phyloP scores from a whole-genome alignment of 2,329 filamentous ascomycete species.

The Aureobasidium sp. region DNA sequence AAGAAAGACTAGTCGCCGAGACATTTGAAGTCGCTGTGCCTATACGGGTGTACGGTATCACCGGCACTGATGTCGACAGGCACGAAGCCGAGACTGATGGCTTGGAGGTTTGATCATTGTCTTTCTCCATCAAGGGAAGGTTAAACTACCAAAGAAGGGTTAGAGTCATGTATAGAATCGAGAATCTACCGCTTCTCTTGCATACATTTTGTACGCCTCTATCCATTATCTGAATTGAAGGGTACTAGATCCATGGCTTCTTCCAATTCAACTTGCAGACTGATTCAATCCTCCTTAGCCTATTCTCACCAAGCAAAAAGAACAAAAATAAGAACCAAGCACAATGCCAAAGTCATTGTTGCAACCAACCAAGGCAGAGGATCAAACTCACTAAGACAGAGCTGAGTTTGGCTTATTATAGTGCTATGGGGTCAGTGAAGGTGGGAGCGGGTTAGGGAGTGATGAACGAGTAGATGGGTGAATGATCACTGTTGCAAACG shows the following conservation, averaged over 20 bases:
- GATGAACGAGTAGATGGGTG: not conserved
- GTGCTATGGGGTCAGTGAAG: no score
- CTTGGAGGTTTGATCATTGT: slow-evolving; percentile 13
- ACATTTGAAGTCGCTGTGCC: slow-evolving; percentile 33
- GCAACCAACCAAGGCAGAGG: no score
- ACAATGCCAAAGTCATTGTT: not conserved
- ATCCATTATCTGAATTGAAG: not conserved
- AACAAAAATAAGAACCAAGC: not conserved
- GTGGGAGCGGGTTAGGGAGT: no score
- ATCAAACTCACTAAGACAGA: no score
- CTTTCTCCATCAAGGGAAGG: not conserved
- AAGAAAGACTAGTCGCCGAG: slow-evolving; percentile 29
- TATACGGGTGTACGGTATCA: slow-evolving; percentile 29
- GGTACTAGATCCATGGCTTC: no score
- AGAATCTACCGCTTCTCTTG: not conserved
- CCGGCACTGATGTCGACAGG: slow-evolving; percentile 17
- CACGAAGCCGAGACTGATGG: slow-evolving; percentile 14
- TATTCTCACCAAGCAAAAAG: no score
- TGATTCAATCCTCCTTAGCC: no score
- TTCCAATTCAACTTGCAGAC: no score
- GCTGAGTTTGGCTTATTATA: no score
- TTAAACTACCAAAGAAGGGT: not conserved
- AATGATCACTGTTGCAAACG: not conserved
- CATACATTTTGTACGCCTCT: not conserved
- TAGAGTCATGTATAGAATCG: not conserved